A percentile compares a stretch with the other conserved stretches of the same genome.
These are phyloP conservation scores for Exobasidium cylindrosporum DNA, from an alignment of 1,284 basidiomycete species.

Conservation along the genomic window DNA sequence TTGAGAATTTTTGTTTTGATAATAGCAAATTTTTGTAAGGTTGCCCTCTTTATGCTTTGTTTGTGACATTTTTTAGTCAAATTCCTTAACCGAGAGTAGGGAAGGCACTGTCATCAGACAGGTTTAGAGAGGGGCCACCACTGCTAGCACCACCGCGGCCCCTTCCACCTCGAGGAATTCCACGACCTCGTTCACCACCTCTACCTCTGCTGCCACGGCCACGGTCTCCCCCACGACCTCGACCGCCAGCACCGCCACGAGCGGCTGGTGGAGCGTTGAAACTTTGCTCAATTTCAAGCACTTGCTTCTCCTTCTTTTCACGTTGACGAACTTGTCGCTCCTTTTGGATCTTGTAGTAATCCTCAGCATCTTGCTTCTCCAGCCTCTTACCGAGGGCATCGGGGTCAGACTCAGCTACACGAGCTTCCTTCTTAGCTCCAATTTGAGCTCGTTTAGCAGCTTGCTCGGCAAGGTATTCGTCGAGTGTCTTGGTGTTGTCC, in stretches of 20 bases:
- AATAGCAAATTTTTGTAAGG: not conserved
- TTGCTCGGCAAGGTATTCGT: conserved; percentile 75
- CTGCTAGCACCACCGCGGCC: conserved; percentile 58
- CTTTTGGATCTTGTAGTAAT: conserved; percentile 38
- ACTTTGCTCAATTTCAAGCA: conserved; percentile 24
- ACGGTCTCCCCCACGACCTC: conserved; percentile 12
- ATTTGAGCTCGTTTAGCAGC: conserved; percentile 57
- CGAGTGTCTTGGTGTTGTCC: conserved; percentile 80
- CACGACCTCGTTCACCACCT: conserved; percentile 20
- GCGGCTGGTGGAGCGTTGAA: conserved; percentile 19
- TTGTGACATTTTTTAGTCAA: not conserved
- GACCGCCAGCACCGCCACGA: conserved; percentile 19
- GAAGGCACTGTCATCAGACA: conserved; percentile 52
- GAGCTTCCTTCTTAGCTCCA: conserved; percentile 33
- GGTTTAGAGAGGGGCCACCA: conserved; percentile 62
- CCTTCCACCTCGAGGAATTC: not conserved
- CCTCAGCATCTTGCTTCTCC: conserved; percentile 34
- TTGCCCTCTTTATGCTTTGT: not conserved
- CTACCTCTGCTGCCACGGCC: conserved; percentile 25
- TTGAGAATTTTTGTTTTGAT: not conserved
- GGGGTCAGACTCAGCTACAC: conserved; percentile 34
- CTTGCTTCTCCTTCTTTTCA: conserved; percentile 24
- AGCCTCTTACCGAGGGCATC: conserved; percentile 46
- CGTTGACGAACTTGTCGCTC: conserved; percentile 17
- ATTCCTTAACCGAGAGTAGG: conserved; percentile 49